Evolutionary conservation across 208 protist genomes (phyloP).

Genomic region (Crithidia thermophila): DNA sequence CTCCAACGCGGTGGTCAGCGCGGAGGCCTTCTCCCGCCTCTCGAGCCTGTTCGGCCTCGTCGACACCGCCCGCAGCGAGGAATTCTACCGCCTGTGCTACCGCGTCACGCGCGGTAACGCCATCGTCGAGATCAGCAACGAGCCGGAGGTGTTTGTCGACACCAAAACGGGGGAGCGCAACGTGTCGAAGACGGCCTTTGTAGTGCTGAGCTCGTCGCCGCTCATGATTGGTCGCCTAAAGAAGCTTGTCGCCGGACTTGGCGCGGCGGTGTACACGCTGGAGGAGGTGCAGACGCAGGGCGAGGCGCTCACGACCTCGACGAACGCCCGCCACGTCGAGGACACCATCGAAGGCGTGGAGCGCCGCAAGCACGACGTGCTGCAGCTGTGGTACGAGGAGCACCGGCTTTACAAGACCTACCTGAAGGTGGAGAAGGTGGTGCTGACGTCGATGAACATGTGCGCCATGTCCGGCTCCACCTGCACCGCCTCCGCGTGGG

Average conservation of each 20-base stretch:
- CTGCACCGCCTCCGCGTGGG: slow-evolving; percentile 94
- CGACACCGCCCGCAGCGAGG: slow-evolving; percentile 72
- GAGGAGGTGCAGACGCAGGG: slow-evolving; percentile 23
- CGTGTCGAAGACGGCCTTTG: slow-evolving; percentile 95
- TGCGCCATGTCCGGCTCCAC: slow-evolving; percentile 90
- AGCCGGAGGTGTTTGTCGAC: slow-evolving; percentile 92
- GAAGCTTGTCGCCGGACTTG: slow-evolving; percentile 96
- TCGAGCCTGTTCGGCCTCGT: slow-evolving; percentile 97
- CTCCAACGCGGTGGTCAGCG: slow-evolving; percentile 11
- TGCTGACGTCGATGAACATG: slow-evolving; percentile 90
- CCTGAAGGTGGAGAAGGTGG: slow-evolving; percentile 52
- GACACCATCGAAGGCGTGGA: slow-evolving; percentile 29
- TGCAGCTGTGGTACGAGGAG: slow-evolving; percentile 46
- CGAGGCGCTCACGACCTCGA: slow-evolving; percentile 7
- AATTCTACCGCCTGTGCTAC: slow-evolving; percentile 96
- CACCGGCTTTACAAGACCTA: slow-evolving; percentile 50
- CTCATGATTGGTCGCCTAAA: slow-evolving; percentile 88
- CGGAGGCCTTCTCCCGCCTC: slow-evolving; percentile 40
- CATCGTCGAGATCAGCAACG: slow-evolving; percentile 79
- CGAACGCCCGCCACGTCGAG: slow-evolving; percentile 19
- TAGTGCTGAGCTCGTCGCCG: slow-evolving; percentile 96
- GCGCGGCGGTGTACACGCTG: slow-evolving; percentile 90
- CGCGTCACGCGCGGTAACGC: slow-evolving; percentile 97
- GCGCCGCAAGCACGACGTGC: slow-evolving; percentile 43
- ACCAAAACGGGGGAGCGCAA: slow-evolving; percentile 72